Percentiles rank a stretch among this genome's conserved stretches.
Evolutionary conservation across 2,329 filamentous ascomycete genomes (phyloP).

Genomic region (Thielaviopsis musarum): DNA sequence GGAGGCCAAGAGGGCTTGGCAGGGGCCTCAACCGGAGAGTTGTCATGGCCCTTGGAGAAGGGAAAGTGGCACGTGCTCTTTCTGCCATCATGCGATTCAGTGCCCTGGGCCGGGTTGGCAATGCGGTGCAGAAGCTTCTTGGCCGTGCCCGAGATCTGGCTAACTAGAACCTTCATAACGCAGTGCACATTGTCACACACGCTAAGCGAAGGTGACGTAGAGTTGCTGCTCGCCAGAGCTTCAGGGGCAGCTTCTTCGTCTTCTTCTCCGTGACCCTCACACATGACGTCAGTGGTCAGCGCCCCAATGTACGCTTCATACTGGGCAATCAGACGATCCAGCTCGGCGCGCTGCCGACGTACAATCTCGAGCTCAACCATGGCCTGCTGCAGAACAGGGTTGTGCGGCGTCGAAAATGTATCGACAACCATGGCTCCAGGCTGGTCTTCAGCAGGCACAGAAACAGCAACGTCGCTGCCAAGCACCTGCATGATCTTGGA

Average conservation of each 20-base stretch:
- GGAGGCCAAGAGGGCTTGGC: constrained; percentile 10
- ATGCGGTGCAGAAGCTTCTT: constrained; percentile 5
- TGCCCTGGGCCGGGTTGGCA: not conserved
- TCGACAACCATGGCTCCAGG: not conserved
- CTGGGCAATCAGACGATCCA: constrained; percentile 3
- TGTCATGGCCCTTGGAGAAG: not conserved
- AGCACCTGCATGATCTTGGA: constrained; percentile 9
- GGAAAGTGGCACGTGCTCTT: constrained; percentile 8
- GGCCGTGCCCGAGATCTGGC: constrained; percentile 2
- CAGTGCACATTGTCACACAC: constrained; percentile 7
- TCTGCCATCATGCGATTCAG: not conserved
- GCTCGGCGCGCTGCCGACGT: constrained; percentile 4
- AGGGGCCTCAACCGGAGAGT: not conserved
- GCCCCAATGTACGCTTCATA: constrained; percentile 11
- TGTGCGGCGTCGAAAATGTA: constrained; percentile 4
- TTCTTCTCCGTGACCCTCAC: not conserved
- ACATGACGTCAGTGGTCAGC: constrained; percentile 9
- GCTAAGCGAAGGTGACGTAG: not conserved
- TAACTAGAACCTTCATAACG: constrained; percentile 8
- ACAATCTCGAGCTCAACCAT: constrained; percentile 9
- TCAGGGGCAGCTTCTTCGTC: not conserved
- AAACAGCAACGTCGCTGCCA: constrained; percentile 5
- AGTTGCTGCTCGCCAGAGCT: not conserved
- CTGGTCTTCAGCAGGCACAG: not conserved
- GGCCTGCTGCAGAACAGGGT: constrained; percentile 8